A percentile compares a stretch with the other conserved stretches of the same genome.
These are phyloP conservation scores for Trichophyton schoenleinii DNA, from an alignment of 2,329 filamentous ascomycete genomes.

Conservation along the genomic window DNA sequence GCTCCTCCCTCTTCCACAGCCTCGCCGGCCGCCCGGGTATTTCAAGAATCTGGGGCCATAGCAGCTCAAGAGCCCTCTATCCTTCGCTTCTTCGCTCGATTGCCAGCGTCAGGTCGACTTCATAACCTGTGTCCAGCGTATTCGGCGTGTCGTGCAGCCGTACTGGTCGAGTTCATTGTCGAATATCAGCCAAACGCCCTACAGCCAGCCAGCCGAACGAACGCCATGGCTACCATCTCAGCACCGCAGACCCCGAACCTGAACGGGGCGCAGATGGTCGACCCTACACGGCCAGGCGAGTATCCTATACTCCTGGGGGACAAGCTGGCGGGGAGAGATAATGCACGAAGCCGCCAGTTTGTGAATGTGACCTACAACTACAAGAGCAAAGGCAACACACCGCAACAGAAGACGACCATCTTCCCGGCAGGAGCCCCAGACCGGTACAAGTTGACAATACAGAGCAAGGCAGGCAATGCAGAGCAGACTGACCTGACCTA, in stretches of 20 bases:
- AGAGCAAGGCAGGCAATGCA: constrained; percentile 29
- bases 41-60: not conserved
- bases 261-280: constrained; percentile 27
- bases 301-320: constrained; percentile 37
- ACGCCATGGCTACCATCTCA: constrained; percentile 8
- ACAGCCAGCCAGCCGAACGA: no score
- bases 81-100: not conserved
- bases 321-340: constrained; percentile 24
- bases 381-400: constrained; percentile 31
- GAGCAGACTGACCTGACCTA: constrained; percentile 29
- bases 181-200: no score
- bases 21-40: not conserved
- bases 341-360: constrained; percentile 16
- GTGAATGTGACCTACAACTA: constrained; percentile 37
- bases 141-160: not conserved
- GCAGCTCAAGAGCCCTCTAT: not conserved
- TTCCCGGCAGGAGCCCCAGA: constrained; percentile 21
- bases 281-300: constrained; percentile 35
- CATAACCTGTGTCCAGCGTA: not conserved
- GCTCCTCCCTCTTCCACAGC: not conserved
- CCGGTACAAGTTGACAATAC: constrained; percentile 31
- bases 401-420: constrained; percentile 28
- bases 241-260: constrained; percentile 10
- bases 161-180: not conserved
- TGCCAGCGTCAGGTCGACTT: not conserved